Percentiles rank a stretch among this genome's conserved stretches.
phyloP scores from a whole-genome alignment of 2,329 filamentous ascomycete genomes.

The Aspergillus sp. region DNA sequence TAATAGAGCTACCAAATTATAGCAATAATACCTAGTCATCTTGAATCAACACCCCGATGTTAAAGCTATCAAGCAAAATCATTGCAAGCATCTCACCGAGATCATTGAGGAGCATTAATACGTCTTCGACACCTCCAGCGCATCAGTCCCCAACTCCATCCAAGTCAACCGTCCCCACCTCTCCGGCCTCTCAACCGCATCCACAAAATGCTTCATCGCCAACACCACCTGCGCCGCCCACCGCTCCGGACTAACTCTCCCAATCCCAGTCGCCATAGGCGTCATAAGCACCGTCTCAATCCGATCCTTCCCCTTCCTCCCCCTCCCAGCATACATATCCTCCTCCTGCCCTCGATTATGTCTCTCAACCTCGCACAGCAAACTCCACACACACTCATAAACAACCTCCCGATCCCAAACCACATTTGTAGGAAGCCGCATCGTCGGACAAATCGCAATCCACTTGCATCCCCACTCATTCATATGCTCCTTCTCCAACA shows the following conservation, averaged over 20 bases:
- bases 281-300: conserved; percentile 46
- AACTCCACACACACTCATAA: conserved; percentile 49
- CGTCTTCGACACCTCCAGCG: conserved; percentile 21
- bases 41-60: too few species aligned
- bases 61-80: too few species aligned
- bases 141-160: conserved; percentile 21
- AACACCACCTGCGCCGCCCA: conserved; percentile 48
- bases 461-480: conserved; percentile 40
- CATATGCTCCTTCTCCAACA: conserved; percentile 13
- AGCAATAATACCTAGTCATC: background rate
- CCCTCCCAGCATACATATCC: conserved; percentile 1
- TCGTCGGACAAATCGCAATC: conserved; percentile 49
- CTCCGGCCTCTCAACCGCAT: conserved; percentile 39
- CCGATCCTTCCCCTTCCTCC: conserved; percentile 9
- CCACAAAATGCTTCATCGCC: conserved; percentile 47
- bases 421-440: conserved; percentile 42
- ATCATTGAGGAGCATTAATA: conserved; percentile 1
- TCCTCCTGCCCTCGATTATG: conserved; percentile 34
- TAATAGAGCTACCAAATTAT: background rate
- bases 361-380: conserved; percentile 44
- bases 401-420: conserved; percentile 49
- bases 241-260: conserved; percentile 38
- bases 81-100: too few species aligned
- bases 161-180: conserved; percentile 39
- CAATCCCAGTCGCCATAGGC: conserved; percentile 46